These are phyloP conservation scores for Fraxinus baroniana DNA, from an alignment of 305 asterid species.

Conservation along the genomic window DNA sequence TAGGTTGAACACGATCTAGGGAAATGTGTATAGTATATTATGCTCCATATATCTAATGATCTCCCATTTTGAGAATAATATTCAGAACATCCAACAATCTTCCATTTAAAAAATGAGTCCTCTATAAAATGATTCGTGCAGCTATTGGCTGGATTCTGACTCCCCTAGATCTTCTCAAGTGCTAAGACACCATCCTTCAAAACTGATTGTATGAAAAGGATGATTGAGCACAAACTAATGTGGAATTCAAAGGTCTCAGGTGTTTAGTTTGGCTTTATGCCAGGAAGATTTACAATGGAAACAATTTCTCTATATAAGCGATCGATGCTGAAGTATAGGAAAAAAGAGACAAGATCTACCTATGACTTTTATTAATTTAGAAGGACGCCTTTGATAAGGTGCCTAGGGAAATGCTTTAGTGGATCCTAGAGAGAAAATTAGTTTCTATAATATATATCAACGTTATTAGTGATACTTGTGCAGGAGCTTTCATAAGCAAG, in stretches of 20 bases:
- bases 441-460: neutral
- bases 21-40: neutral
- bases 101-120: neutral
- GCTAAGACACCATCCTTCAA: neutral
- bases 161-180: neutral
- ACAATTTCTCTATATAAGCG: neutral
- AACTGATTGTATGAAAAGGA: neutral
- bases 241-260: neutral
- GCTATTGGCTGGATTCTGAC: neutral
- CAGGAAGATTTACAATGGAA: neutral
- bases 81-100: neutral
- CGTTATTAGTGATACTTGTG: neutral
- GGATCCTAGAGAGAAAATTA: neutral
- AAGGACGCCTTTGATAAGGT: neutral
- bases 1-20: neutral
- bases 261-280: neutral
- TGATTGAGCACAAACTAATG: neutral
- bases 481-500: neutral
- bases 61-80: neutral
- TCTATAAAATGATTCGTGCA: neutral
- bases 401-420: neutral
- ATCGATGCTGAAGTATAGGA: neutral
- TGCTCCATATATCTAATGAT: neutral
- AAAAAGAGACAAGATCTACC: neutral
- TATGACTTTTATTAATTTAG: neutral